A percentile compares a stretch with the other conserved stretches of the same genome.
Conservation (phyloP, 83 land plant genomes). For the Diphasiastrum complanatum region DNA sequence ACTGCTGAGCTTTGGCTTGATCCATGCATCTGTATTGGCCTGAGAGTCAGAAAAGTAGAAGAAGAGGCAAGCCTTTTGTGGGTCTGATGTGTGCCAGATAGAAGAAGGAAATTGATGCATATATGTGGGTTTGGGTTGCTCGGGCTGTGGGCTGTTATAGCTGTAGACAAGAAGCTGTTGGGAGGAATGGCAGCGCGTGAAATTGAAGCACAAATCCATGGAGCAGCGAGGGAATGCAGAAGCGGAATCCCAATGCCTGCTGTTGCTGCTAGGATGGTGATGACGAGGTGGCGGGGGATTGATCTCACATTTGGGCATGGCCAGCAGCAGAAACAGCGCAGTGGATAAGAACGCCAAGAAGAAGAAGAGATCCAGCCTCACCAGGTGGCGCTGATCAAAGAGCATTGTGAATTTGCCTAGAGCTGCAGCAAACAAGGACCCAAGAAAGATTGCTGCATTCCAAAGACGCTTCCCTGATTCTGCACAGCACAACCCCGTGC, state of each 20-base stretch:
- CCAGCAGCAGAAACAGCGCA: too few relatives aligned
- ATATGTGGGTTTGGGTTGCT: not conserved
- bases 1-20: slow-evolving; percentile 12
- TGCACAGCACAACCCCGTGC: too few relatives aligned
- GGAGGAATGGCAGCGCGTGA: slow-evolving; percentile 14
- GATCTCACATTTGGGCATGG: too few relatives aligned
- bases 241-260: slow-evolving; percentile 1
- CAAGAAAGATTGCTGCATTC: too few relatives aligned
- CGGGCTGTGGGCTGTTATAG: slow-evolving; percentile 12
- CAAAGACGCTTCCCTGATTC: too few relatives aligned
- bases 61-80: slow-evolving; percentile 23
- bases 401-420: too few relatives aligned
- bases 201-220: slow-evolving; percentile 30
- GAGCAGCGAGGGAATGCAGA: slow-evolving; percentile 19
- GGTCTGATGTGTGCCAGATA: slow-evolving; percentile 19
- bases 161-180: slow-evolving; percentile 16
- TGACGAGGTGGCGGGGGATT: slow-evolving; percentile 7
- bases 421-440: too few relatives aligned
- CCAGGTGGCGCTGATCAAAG: too few relatives aligned
- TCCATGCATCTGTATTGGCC: not conserved
- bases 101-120: not conserved
- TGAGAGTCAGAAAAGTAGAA: slow-evolving; percentile 10
- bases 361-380: too few relatives aligned
- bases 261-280: not conserved
- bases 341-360: too few relatives aligned